phyloP scores from a whole-genome alignment of 148 eudicot species.

The Gaultheria prostrata region DNA sequence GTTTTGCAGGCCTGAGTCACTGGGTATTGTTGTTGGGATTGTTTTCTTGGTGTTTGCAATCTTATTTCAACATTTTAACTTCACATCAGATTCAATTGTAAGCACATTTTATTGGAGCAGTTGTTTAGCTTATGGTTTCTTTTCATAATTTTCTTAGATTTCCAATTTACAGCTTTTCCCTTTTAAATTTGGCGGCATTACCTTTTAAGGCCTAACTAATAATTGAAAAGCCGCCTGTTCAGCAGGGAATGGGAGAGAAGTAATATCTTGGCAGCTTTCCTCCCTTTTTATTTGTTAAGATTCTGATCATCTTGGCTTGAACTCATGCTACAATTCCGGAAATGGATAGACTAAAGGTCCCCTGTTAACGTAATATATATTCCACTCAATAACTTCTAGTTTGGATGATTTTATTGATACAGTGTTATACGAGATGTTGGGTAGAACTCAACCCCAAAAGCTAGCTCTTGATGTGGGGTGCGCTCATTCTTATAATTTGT shows the following conservation, averaged over 20 bases:
- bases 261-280: neutral
- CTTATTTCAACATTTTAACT: conserved; percentile 78
- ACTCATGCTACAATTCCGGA: neutral
- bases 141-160: neutral
- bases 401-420: neutral
- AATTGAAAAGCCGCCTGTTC: neutral
- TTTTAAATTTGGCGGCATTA: neutral
- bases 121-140: neutral
- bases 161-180: neutral
- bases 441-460: no score
- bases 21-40: conserved; percentile 87
- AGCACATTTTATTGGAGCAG: conserved; percentile 23
- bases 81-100: conserved; percentile 85
- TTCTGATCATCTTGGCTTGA: neutral
- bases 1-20: conserved; percentile 83
- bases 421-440: no score
- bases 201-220: neutral
- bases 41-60: conserved; percentile 81
- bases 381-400: neutral
- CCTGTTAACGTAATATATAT: neutral
- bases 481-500: no score
- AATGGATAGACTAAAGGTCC: neutral
- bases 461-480: no score
- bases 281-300: neutral
- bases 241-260: neutral